A percentile compares a stretch with the other conserved stretches of the same genome.
Evolutionary conservation across 331 rosid genomes (phyloP).

Genomic region (Phaseolus coccineus): DNA sequence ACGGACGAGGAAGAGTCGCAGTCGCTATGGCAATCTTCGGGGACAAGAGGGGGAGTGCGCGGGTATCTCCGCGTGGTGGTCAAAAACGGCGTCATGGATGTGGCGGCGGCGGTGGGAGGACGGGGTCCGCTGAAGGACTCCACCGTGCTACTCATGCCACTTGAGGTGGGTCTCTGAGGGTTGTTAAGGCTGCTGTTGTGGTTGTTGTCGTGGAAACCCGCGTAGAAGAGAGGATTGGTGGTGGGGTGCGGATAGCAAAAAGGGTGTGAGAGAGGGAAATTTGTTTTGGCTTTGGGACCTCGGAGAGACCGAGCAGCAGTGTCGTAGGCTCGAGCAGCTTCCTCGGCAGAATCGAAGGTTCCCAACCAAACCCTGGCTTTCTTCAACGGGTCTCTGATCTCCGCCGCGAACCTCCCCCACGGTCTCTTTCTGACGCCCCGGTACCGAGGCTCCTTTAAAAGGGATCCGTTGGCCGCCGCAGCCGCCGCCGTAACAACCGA

Average conservation of each 20-base stretch:
- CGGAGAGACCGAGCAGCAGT: constrained; percentile 79
- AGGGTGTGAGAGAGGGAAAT: constrained; percentile 54
- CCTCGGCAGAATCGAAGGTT: constrained; percentile 86
- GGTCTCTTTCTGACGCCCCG: constrained; percentile 89
- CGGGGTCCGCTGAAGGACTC: constrained; percentile 93
- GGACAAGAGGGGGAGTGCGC: constrained; percentile 69
- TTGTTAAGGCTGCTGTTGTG: constrained; percentile 10
- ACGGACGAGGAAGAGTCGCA: constrained; percentile 92
- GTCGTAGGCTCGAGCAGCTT: constrained; percentile 88
- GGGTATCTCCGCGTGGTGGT: constrained; percentile 48
- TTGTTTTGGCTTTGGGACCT: constrained; percentile 85
- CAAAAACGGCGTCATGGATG: neutral
- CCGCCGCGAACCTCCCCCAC: constrained; percentile 93
- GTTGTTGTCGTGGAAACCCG: constrained; percentile 47
- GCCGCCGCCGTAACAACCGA: constrained; percentile 28
- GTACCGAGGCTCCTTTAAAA: constrained; percentile 62
- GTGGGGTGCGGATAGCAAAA: constrained; percentile 42
- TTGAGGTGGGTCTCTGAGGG: constrained; percentile 74
- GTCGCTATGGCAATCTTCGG: constrained; percentile 88
- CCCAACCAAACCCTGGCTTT: constrained; percentile 91
- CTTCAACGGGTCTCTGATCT: constrained; percentile 92
- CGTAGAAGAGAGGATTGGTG: constrained; percentile 51
- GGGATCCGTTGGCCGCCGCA: constrained; percentile 45
- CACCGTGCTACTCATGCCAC: constrained; percentile 85
- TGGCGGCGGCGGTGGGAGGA: neutral